Evolutionary conservation across 441 rosid genomes (phyloP).

Genomic region (Gossypium aridum): DNA sequence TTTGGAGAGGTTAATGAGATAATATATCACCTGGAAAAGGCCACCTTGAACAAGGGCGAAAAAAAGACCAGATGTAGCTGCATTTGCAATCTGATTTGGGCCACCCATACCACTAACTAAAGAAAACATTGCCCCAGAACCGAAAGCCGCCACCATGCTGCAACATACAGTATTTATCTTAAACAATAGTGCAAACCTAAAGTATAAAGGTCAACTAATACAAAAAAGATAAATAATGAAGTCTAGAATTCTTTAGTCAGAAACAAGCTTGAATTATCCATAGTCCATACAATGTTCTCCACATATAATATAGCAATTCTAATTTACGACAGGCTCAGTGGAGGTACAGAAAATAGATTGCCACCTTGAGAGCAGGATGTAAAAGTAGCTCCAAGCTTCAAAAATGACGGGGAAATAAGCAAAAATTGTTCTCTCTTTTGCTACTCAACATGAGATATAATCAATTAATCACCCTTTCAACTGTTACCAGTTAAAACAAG

Average conservation of each 20-base stretch:
- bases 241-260: background rate
- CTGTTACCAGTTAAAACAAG: background rate
- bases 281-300: background rate
- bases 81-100: constrained; percentile 65
- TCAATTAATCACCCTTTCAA: background rate
- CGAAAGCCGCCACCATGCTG: constrained; percentile 93
- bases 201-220: background rate
- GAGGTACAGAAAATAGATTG: background rate
- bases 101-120: constrained; percentile 81
- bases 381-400: background rate
- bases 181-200: background rate
- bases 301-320: background rate
- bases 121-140: constrained; percentile 84
- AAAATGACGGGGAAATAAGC: background rate
- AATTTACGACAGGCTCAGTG: background rate
- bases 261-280: background rate
- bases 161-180: constrained; percentile 16
- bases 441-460: background rate
- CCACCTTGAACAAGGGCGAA: constrained; percentile 87
- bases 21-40: constrained; percentile 61
- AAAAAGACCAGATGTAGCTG: constrained; percentile 66
- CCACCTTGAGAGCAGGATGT: background rate
- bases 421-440: background rate
- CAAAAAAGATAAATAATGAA: background rate
- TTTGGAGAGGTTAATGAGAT: background rate